These are phyloP conservation scores for Aspergillus versicolor DNA, from an alignment of 2,329 filamentous ascomycete species.

Conservation along the genomic window DNA sequence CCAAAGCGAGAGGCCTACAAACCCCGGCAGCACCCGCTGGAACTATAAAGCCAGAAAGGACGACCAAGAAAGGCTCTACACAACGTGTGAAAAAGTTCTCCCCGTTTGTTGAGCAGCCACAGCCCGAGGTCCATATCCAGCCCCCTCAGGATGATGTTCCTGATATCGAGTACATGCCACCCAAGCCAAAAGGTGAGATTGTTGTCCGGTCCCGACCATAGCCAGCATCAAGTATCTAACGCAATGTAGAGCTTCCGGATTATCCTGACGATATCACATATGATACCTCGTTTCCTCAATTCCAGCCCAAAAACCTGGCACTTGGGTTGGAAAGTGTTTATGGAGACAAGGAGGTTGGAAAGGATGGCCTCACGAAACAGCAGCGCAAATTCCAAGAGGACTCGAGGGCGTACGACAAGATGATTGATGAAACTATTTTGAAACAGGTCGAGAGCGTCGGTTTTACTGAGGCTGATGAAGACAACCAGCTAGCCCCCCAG, in stretches of 20 bases:
- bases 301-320: constrained; percentile 54
- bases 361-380: constrained; percentile 63
- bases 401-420: constrained; percentile 60
- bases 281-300: constrained; percentile 52
- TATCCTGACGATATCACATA: constrained; percentile 46
- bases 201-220: constrained; percentile 7
- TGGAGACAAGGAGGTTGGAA: constrained; percentile 45
- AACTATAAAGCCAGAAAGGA: constrained; percentile 62
- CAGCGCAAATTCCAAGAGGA: constrained; percentile 69
- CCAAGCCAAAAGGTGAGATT: constrained; percentile 58
- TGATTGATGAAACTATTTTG: constrained; percentile 66
- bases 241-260: constrained; percentile 47
- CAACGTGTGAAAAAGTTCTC: constrained; percentile 61
- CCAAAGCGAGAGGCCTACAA: constrained; percentile 70
- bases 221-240: constrained; percentile 11
- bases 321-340: constrained; percentile 53
- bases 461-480: constrained; percentile 60
- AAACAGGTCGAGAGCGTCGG: constrained; percentile 63
- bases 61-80: constrained; percentile 59
- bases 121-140: constrained; percentile 47
- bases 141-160: constrained; percentile 57
- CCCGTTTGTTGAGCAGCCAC: constrained; percentile 47
- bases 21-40: constrained; percentile 63
- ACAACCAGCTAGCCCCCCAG: constrained; percentile 38
- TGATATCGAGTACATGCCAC: constrained; percentile 89